A percentile compares a stretch with the other conserved stretches of the same genome.
Evolutionary conservation across 768 basidiomycete species (phyloP).

Genomic region (Leccinellum rugosiceps): DNA sequence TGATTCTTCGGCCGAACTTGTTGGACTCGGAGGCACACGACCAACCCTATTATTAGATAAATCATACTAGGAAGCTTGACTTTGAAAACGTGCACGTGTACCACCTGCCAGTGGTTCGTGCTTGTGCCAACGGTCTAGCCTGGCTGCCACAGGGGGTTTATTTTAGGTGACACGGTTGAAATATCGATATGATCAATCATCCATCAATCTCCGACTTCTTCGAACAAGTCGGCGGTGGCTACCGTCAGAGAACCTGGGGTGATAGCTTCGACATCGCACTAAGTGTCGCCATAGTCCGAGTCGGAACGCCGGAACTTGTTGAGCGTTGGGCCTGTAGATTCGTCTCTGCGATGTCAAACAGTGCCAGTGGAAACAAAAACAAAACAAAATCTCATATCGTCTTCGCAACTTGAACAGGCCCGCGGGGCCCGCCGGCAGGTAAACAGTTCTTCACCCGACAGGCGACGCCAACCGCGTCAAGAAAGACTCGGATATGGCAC

Average conservation of each 20-base stretch:
- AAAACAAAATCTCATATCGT: background rate
- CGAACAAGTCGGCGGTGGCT: background rate
- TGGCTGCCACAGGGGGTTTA: too few species aligned
- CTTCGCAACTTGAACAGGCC: background rate
- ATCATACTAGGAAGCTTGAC: background rate
- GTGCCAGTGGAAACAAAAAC: background rate
- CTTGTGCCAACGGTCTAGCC: background rate
- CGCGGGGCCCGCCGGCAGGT: background rate
- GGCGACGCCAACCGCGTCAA: background rate
- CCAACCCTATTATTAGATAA: background rate
- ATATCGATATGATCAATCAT: background rate
- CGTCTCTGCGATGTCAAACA: background rate
- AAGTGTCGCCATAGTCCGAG: background rate
- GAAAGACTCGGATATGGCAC: background rate
- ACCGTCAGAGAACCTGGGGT: background rate
- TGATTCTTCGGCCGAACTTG: background rate
- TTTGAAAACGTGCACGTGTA: background rate
- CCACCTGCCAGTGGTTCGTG: too few species aligned
- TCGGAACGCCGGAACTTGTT: background rate
- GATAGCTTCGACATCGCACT: background rate
- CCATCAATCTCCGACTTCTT: background rate
- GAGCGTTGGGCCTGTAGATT: background rate
- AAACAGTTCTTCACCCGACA: background rate
- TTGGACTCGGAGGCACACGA: background rate
- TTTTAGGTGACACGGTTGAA: background rate